Evolutionary conservation across 495 filamentous ascomycete genomes (phyloP).

Genomic region (Xanthoparmelia taractica): DNA sequence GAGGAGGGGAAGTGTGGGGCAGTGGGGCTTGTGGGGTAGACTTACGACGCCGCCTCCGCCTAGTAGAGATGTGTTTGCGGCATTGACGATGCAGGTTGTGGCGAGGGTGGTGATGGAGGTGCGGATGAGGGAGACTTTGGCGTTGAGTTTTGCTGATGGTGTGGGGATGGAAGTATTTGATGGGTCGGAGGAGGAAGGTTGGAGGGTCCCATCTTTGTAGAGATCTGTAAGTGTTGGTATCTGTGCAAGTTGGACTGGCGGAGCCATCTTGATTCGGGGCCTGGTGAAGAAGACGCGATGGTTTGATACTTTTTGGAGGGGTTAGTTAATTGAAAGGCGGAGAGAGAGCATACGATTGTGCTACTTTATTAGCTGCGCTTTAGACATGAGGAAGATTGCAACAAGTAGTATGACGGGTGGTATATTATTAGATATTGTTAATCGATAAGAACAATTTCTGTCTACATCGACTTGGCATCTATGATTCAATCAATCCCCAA

Average conservation of each 20-base stretch:
- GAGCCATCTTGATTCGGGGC: constrained; percentile 9
- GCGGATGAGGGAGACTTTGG: constrained; percentile 60
- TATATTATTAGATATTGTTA: no score
- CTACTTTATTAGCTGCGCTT: not conserved
- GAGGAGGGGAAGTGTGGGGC: not conserved
- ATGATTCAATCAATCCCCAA: no score
- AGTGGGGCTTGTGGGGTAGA: constrained; percentile 18
- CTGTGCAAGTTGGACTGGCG: constrained; percentile 33
- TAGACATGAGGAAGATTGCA: not conserved
- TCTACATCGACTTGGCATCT: no score
- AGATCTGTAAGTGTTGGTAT: constrained; percentile 61
- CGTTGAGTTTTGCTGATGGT: constrained; percentile 55
- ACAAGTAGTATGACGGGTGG: no score
- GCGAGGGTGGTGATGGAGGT: constrained; percentile 76
- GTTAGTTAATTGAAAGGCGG: not conserved
- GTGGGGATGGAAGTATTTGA: constrained; percentile 11
- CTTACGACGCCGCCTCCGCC: constrained; percentile 71
- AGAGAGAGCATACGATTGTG: not conserved
- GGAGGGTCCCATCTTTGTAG: constrained; percentile 41
- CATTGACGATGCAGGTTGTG: constrained; percentile 86
- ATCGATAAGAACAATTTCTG: no score
- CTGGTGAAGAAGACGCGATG: not conserved
- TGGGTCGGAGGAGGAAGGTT: constrained; percentile 26
- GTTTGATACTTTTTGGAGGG: not conserved
- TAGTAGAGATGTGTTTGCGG: constrained; percentile 70